Conservation (phyloP, 495 filamentous ascomycete genomes). For the Sabuloglossum arenarium region DNA sequence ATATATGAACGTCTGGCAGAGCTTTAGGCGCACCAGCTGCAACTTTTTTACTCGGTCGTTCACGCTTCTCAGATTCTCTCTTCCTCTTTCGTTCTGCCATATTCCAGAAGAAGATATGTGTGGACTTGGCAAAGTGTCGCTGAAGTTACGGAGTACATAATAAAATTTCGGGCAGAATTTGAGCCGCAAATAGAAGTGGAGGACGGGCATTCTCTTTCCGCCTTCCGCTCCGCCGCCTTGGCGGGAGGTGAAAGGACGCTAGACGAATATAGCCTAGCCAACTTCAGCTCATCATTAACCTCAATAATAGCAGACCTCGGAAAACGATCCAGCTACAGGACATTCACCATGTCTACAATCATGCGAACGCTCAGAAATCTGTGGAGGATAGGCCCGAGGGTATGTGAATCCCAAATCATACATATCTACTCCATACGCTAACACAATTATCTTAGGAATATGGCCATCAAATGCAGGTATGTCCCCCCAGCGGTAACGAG, state of each 20-base stretch:
- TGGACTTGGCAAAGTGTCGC: background rate
- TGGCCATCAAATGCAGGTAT: slow-evolving; percentile 82
- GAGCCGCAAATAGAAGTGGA: too few relatives aligned
- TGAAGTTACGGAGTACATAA: too few relatives aligned
- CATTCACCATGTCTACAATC: slow-evolving; percentile 68
- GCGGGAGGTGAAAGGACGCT: too few relatives aligned
- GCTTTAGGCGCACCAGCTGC: background rate
- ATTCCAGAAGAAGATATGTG: background rate
- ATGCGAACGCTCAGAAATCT: slow-evolving; percentile 70
- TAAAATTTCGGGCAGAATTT: background rate
- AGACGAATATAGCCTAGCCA: background rate
- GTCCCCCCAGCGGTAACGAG: slow-evolving; percentile 1
- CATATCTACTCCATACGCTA: slow-evolving; percentile 18
- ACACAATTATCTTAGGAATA: slow-evolving; percentile 44
- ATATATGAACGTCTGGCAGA: background rate
- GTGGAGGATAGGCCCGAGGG: slow-evolving; percentile 72
- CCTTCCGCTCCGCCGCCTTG: too few relatives aligned
- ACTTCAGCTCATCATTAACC: background rate
- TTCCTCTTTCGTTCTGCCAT: background rate
- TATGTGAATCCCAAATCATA: slow-evolving; percentile 17
- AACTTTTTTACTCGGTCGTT: background rate
- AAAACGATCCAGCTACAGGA: too few relatives aligned
- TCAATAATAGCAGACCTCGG: too few relatives aligned
- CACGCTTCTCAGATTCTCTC: background rate
- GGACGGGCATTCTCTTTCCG: too few relatives aligned